Evolutionary conservation across 805 yeast species (phyloP), one percentile per base, ranked within the genome.

Genomic region (Candida morakotiae): DNA sequence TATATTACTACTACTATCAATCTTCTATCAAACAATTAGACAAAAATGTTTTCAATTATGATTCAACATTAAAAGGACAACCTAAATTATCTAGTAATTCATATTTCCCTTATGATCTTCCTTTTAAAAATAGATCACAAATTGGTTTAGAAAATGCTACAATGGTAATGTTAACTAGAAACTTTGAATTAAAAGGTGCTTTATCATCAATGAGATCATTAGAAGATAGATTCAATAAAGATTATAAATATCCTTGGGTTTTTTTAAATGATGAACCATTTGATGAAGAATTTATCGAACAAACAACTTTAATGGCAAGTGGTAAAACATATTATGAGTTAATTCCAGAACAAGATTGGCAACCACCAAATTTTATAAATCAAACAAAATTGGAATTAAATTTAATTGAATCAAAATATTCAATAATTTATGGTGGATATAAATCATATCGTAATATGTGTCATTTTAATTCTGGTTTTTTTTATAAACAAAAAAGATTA

Each of bases 81-180:
- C 60, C 55, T 18, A 62, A 61, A 38, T 42, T 58, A 25, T 42
- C 67, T 1, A 44, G 59, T 7, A 62, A 58, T 37, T 51, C 62
- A 8, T 62, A 62, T 39, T 26, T 58, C 13, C 40, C 44, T 15
- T 34, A 42, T 31, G 25, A 33, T n/a, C 37, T 39, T 25, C 59
- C 64, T 3, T 30, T 31, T 11, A 48, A 61, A 28, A 67, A 70
- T 39, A 51, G 64, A 35, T 35, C 43, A 14, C 67, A 64, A 39
- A 40, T 62, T 28, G 82, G 86, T 1, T 54, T 44, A 14, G 95
- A 86, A 51, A 88, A 87, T 55, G 97, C 97, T 3, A 83, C 95
- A 0, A 57, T 89, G 19, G 72, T 89, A 38, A 88, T 89, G 95
- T 73, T 89, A 19, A 95, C 85, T 27, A 67, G 97, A 38, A 88